phyloP scores from a whole-genome alignment of 2,329 filamentous ascomycete genomes.

The Pseudocercospora fijiensis region DNA sequence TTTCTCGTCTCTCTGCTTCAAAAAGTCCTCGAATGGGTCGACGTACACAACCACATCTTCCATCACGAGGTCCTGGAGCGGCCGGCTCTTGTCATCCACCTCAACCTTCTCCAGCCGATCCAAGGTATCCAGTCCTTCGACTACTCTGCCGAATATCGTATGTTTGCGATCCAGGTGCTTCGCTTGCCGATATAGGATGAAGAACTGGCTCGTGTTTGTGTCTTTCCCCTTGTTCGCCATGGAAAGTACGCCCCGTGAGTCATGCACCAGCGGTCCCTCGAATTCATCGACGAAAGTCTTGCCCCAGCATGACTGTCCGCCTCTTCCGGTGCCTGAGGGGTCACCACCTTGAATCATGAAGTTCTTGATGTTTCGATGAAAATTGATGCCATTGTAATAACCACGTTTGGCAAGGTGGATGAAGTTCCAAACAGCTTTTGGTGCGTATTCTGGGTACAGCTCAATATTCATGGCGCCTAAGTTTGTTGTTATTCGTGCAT shows the following conservation, averaged over 20 bases:
- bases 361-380: slow-evolving; percentile 90
- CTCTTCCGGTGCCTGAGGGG: slow-evolving; percentile 84
- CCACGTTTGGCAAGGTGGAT: slow-evolving; percentile 81
- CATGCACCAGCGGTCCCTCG: slow-evolving; percentile 83
- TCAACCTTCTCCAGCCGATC: slow-evolving; percentile 73
- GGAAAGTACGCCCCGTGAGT: slow-evolving; percentile 72
- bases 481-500: slow-evolving; percentile 84
- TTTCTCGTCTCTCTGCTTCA: slow-evolving; percentile 59
- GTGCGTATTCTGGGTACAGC: slow-evolving; percentile 84
- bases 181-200: slow-evolving; percentile 82
- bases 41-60: slow-evolving; percentile 82
- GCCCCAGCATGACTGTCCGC: slow-evolving; percentile 88
- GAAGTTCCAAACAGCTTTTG: slow-evolving; percentile 96
- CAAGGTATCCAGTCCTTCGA: slow-evolving; percentile 68
- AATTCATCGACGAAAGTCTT: slow-evolving; percentile 94
- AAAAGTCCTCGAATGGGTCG: slow-evolving; percentile 93
- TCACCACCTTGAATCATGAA: slow-evolving; percentile 99
- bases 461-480: slow-evolving; percentile 84
- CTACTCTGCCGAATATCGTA: slow-evolving; percentile 89
- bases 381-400: slow-evolving; percentile 80
- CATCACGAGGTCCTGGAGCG: slow-evolving; percentile 75
- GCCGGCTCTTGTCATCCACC: slow-evolving; percentile 71
- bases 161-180: slow-evolving; percentile 92
- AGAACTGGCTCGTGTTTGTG: slow-evolving; percentile 93
- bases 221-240: slow-evolving; percentile 99